Evolutionary conservation across 2,329 filamentous ascomycete genomes (phyloP).

Genomic region (Aureobasidium zeae): DNA sequence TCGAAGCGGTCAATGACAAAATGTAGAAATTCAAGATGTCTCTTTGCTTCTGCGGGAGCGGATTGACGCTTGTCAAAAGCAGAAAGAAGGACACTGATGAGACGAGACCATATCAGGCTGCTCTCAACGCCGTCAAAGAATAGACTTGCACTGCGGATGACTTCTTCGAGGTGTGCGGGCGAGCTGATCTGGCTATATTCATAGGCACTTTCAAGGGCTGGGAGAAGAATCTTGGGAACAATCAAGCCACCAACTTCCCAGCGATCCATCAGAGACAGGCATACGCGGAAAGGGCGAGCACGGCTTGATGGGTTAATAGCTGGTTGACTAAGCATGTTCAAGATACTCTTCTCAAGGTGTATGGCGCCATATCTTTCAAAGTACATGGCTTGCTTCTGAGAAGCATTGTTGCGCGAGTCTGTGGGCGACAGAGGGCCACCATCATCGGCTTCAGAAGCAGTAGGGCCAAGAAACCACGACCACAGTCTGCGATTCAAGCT

Average conservation of each 20-base stretch:
- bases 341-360: conserved; percentile 62
- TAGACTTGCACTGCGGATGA: conserved; percentile 82
- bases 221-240: conserved; percentile 79
- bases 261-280: conserved; percentile 91
- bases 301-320: conserved; percentile 53
- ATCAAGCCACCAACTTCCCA: conserved; percentile 94
- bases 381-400: conserved; percentile 54
- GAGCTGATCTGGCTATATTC: conserved; percentile 58
- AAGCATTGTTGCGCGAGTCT: conserved; percentile 40
- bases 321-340: conserved; percentile 61
- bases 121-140: conserved; percentile 98
- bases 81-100: conserved; percentile 20
- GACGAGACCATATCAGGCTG: conserved; percentile 63
- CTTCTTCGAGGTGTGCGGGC: conserved; percentile 71
- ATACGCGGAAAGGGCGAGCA: conserved; percentile 81
- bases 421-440: conserved; percentile 20
- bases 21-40: conserved; percentile 61
- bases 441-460: conserved; percentile 27
- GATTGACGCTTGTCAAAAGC: conserved; percentile 36
- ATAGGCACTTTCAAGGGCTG: conserved; percentile 71
- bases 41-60: conserved; percentile 48
- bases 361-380: conserved; percentile 73
- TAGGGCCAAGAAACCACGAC: conserved; percentile 85
- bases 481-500: conserved; percentile 90
- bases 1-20: conserved; percentile 89